Conservation (phyloP, 2,329 filamentous ascomycete genomes). For the Hymenoscyphus occultus region DNA sequence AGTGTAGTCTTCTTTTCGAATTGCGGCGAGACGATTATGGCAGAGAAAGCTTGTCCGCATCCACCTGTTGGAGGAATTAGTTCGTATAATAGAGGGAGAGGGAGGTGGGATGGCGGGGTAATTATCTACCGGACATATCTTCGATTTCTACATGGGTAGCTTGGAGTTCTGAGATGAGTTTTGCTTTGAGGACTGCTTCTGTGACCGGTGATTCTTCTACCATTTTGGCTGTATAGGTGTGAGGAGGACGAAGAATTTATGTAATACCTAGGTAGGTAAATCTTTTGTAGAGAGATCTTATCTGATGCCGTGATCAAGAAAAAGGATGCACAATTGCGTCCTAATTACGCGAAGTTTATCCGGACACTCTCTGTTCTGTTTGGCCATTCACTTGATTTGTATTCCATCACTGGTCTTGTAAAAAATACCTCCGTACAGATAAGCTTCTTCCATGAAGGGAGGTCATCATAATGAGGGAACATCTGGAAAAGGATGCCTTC, state of each 20-base stretch:
- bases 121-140: slow-evolving; percentile 78
- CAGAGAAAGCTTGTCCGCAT: slow-evolving; percentile 69
- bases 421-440: no score
- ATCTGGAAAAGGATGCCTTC: no score
- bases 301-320: slow-evolving; percentile 11
- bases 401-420: no score
- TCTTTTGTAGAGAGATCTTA: slow-evolving; percentile 6
- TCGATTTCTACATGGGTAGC: slow-evolving; percentile 82
- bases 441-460: no score
- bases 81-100: background rate
- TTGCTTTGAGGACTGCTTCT: slow-evolving; percentile 65
- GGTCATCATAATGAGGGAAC: no score
- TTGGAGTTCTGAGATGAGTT: slow-evolving; percentile 66
- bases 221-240: slow-evolving; percentile 39
- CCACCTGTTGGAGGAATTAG: slow-evolving; percentile 49
- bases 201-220: slow-evolving; percentile 64
- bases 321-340: slow-evolving; percentile 23
- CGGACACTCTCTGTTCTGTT: background rate
- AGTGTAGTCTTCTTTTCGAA: slow-evolving; percentile 61
- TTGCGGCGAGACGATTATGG: slow-evolving; percentile 61
- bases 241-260: background rate
- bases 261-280: slow-evolving; percentile 3
- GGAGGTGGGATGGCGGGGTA: slow-evolving; percentile 9
- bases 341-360: slow-evolving; percentile 6
- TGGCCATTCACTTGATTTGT: no score